Base-by-base conservation (phyloP, 305 asterid genomes). In the Coffea humblotiana region DNA sequence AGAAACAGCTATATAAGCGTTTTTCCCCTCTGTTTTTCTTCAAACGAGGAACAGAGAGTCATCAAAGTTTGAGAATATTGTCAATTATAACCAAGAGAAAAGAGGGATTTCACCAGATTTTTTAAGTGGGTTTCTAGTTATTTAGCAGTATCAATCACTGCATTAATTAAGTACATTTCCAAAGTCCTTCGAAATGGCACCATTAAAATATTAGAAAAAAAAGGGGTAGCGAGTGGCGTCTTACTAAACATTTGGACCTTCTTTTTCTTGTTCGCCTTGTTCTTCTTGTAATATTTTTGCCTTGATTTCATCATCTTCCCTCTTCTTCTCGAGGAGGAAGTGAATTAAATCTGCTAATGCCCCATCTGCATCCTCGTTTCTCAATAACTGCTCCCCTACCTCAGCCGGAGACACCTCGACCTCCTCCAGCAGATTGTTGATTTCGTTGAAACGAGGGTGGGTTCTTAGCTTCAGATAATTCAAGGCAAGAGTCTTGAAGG, bases 341-440 rank as follows among this genome's bases (percentile, higher is more conserved):
- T 78, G 79, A 47, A 84, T 45, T 48, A 89, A 71, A 67, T 85
- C 84, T 35, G 37, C 52, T 1, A 89, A 72, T 23, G 89, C 83
- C 75, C 67, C 58, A 3, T 84, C 85, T 16, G 47, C 79, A 40
- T 83, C 77, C 64, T 83, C 92, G 27, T 45, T 79, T 80, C 86
- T 89, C 84, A 89, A 51, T 60, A 89, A 63, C 15, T 87, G 87
- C 84, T 87, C 88, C 0, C 82, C 91, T 8, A 89, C 86, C 64
- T 87, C 91, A 0, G 88, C 89, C 2, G 91, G 90, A 4, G 88
- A 86, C 69, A 78, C 88, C 51, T 5, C 58, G 3, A 74, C 76
- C 18, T 48, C 85, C 79, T 60, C 81, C 4, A 89, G 77, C 76
- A 87, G 47, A 0, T 27, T 21, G 11, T 80, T 68, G 8, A 82